Evolutionary conservation across 441 rosid genomes (phyloP), one percentile per base, ranked within the genome.

Genomic region (Pelargonium myrrhifolium): DNA sequence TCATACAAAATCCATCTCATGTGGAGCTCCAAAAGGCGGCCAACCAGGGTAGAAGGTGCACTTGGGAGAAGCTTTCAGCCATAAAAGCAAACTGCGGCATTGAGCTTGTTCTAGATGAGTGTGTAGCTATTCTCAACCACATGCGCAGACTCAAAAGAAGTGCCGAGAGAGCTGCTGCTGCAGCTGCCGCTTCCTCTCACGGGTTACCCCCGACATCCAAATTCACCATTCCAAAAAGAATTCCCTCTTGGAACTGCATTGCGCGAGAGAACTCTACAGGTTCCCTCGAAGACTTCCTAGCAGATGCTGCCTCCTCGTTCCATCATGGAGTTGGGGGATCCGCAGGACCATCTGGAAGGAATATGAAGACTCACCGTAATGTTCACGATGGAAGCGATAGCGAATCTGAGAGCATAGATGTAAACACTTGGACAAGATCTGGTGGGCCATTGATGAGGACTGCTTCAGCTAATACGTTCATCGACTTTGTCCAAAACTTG

Each of bases 391-490:
- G 92, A 69, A 86, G 86, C 60, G 99, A 93, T 4, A 85, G 96
- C 14, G 99, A 91, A 76, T 75, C 89, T 0, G 99, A 91, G 76
- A 84, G 71, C 51, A 79, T 81, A 40, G 97, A 92, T 49, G 42
- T 86, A 70, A 77, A 75, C 83, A 85, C 96, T 45, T 93, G 99
- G 99, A 93, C 99, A 9, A 82, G 97, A 71, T 79, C 96, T 47
- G 99, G 99, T 20, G 99, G 97, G 39, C 99, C 99, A 9, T 78
- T 93, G 77, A 93, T 93, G 99, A 93, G 97, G 82, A 91, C 96
- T 18, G 73, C 88, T 42, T 93, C 97, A 15, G 97, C 99, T 37
- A 86, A 91, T 68, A 77, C 71, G 80, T 93, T 93, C 70, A 74
- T 84, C 1, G 93, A 89, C 37, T 93, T 83, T 58, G 85, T 93